Conservation (phyloP, 1,284 basidiomycete species). For the Ceratobasidium sp. region DNA sequence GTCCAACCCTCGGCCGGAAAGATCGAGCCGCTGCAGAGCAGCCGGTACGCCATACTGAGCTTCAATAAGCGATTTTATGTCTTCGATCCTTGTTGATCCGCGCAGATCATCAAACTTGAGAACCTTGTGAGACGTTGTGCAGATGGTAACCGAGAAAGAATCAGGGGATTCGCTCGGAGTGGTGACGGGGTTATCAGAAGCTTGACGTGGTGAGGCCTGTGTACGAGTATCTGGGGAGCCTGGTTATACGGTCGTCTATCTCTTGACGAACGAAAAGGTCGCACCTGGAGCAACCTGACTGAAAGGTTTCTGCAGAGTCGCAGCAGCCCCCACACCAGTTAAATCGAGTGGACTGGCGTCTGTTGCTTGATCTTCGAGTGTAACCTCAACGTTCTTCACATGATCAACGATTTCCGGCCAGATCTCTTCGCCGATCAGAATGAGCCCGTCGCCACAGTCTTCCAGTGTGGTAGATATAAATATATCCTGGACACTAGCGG, state of each 20-base stretch:
- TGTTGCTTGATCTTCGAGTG: background rate
- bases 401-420: background rate
- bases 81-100: background rate
- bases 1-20: background rate
- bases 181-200: background rate
- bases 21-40: background rate
- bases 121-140: background rate
- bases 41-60: background rate
- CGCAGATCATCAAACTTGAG: background rate
- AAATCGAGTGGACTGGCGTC: background rate
- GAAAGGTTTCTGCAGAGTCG: background rate
- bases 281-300: background rate
- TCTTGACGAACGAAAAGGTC: background rate
- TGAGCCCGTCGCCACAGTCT: background rate
- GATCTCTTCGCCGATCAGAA: slow-evolving; percentile 7
- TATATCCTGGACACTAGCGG: background rate
- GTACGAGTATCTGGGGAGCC: background rate
- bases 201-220: background rate
- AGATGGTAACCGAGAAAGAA: background rate
- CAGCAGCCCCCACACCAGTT: too few relatives aligned
- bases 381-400: background rate
- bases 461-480: background rate
- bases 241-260: background rate
- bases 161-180: background rate
- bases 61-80: background rate